phyloP scores from a whole-genome alignment of 805 yeast genomes.

The Lachancea nothofagi region DNA sequence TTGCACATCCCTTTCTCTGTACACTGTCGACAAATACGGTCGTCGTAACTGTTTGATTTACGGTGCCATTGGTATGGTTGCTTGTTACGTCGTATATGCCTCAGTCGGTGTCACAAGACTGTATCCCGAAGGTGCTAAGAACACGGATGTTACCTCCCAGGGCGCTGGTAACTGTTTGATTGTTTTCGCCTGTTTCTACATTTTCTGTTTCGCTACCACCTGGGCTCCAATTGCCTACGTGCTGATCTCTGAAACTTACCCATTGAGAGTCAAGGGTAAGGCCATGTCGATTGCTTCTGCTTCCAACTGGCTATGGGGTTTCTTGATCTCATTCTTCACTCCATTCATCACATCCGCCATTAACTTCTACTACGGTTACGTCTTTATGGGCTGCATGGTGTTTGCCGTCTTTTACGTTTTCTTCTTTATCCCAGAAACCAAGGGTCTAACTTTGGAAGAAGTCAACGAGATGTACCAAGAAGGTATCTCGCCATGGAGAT shows the following conservation, averaged over 20 bases:
- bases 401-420: conserved; percentile 59
- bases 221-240: conserved; percentile 75
- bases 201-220: conserved; percentile 69
- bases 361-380: conserved; percentile 69
- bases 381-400: conserved; percentile 54
- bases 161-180: conserved; percentile 64
- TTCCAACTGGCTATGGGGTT: conserved; percentile 64
- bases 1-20: conserved; percentile 49
- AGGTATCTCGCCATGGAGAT: conserved; percentile 42
- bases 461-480: conserved; percentile 59
- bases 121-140: conserved; percentile 38
- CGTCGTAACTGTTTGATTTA: conserved; percentile 42
- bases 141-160: conserved; percentile 34
- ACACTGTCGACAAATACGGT: conserved; percentile 49
- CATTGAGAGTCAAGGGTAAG: conserved; percentile 62
- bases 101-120: conserved; percentile 51
- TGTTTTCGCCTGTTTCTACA: conserved; percentile 63
- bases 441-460: conserved; percentile 77
- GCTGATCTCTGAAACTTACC: conserved; percentile 65
- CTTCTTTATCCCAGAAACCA: conserved; percentile 72
- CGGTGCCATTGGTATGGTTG: conserved; percentile 45
- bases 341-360: conserved; percentile 65
- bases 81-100: conserved; percentile 45
- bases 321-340: conserved; percentile 65
- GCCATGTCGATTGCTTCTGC: conserved; percentile 58